A percentile compares a stretch with the other conserved stretches of the same genome.
phyloP scores from a whole-genome alignment of 495 filamentous ascomycete genomes.

The Apiosordaria backusii region DNA sequence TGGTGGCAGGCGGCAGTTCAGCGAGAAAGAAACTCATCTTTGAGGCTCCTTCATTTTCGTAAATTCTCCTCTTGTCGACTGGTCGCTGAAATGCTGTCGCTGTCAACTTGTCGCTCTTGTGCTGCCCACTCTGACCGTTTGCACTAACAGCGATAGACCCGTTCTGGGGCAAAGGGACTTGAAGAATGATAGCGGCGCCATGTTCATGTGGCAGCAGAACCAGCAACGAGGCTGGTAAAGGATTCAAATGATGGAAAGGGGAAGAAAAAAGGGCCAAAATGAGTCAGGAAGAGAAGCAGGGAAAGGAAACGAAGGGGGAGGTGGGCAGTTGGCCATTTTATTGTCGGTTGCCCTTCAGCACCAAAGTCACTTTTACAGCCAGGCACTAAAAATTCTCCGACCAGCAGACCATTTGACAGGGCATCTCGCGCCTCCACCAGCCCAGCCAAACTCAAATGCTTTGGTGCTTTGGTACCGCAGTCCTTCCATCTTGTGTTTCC shows the following conservation, averaged over 20 bases:
- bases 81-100: not conserved
- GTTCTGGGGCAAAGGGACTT: constrained; percentile 26
- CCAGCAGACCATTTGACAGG: constrained; percentile 26
- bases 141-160: constrained; percentile 23
- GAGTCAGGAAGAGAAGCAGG: constrained; percentile 31
- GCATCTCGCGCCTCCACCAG: constrained; percentile 23
- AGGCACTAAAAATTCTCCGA: constrained; percentile 39
- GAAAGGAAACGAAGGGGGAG: constrained; percentile 33
- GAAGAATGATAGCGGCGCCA: constrained; percentile 8
- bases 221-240: constrained; percentile 21
- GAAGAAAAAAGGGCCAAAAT: constrained; percentile 20
- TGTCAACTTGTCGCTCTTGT: not conserved
- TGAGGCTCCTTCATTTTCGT: not conserved
- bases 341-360: constrained; percentile 36
- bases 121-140: constrained; percentile 16
- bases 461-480: not conserved
- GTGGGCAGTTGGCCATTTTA: constrained; percentile 45
- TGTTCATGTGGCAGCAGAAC: constrained; percentile 14
- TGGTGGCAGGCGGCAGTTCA: not conserved
- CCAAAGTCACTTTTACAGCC: constrained; percentile 37
- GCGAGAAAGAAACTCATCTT: not conserved
- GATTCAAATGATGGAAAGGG: constrained; percentile 18
- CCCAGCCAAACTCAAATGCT: constrained; percentile 25
- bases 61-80: not conserved
- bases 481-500: not conserved